Base-by-base conservation (phyloP, 192 early-diverging fungal genomes). In the Backusella luteola region DNA sequence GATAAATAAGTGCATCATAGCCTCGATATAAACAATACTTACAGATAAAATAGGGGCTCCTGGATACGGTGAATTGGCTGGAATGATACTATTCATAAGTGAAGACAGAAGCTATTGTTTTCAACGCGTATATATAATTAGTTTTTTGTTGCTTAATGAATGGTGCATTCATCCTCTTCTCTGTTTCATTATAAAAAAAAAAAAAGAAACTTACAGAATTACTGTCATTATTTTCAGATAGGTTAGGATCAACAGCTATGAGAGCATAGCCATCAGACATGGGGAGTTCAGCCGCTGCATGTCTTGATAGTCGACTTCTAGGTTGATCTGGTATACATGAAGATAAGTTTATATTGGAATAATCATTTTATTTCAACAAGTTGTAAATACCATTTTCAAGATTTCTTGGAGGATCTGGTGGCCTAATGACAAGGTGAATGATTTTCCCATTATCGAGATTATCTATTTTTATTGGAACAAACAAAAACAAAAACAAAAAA, bases 321-420 rank as follows among this genome's bases (percentile, higher is more conserved):
- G 53, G 53, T 23, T 56, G 53, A 21, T 56, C 53, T 56, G 53
- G 21, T 56, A 56, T 56, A 56, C 53, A 56, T 56, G 53, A 56
- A 56, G n/a, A 11, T 56, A 56, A 21, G 53, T 56, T 56, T 56
- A 56, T 56, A 56, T 56, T 56, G n/a, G 53, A 56, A 56, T 56
- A 56, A 56, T 21, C 21, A 8, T 53, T 7, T 52, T 53, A 53
- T 21, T 53, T 7, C 19, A 53, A 19, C 15, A 53, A 53, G 21
- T 26, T 26, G 8, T 6, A 56, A n/a, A n/a, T 56, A 56, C 53
- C 53, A n/a, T 56, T 56, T 56, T 56, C 53, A 56, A 56, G 53
- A 56, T 56, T 56, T 56, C 53, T n/a, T 56, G 53, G 53, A 56
- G 53, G 21, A 56, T 56, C 53, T 56, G 53, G 53, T 9, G 53